Evolutionary conservation across 805 yeast genomes (phyloP), one percentile per base, ranked within the genome.

Genomic region (Sporopachydermia lactativora): DNA sequence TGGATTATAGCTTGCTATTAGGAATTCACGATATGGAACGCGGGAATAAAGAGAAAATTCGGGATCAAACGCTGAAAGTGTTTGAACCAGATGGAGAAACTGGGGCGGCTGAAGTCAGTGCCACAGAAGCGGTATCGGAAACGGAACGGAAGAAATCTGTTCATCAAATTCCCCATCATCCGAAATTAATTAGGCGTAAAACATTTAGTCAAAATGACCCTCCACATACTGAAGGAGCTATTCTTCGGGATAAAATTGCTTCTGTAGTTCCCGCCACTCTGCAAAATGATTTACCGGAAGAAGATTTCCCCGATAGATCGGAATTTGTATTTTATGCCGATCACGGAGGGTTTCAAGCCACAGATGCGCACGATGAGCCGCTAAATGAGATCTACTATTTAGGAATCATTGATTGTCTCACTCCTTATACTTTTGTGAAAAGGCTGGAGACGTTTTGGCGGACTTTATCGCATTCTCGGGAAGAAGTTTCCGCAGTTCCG

Each of bases 331-430:
- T 83, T 49, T 82, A 84, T 59, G 69, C 75, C 8, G 83, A 77
- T 51, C 86, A 81, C 55, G 95, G 95, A 14, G 97, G 96, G 3
- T 74, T 81, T 35, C 65, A 79, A 39, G 78, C 89, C 3, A 76
- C 94, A 1, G 73, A 78, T 52, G 76, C 65, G 41, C 50, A 69
- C 19, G 68, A 80, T 52, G 68, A 73, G 38, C 82, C 84, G 17
- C 52, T 73, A 28, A 66, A 73, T 19, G 72, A 79, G 41, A 72
- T 89, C 4, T 92, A 92, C 60, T 92, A 88, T 52, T 62, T 92
- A 50, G 98, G 98, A 5, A 79, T 92, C 34, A 92, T 92, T 47
- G 98, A 92, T 55, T 89, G 95, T 59, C 65, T 92, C 49, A 92
- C 98, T 0, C 74, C 54, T 5, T 60, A 61, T 42, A 75, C 82